phyloP scores from a whole-genome alignment of 257 asterid genomes.

The Solanum lignicaule region DNA sequence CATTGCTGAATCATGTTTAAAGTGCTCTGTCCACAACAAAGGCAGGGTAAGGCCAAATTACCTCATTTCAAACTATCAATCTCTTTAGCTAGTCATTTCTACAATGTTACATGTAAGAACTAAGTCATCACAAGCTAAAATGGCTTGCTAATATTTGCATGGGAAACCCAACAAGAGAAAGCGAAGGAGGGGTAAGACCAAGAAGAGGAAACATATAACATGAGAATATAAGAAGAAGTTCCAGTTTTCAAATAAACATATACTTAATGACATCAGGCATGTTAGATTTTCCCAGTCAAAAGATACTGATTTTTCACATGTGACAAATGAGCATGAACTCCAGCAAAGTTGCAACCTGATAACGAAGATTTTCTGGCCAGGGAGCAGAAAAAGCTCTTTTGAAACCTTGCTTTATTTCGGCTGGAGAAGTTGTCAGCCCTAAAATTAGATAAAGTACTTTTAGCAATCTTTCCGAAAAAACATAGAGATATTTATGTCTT shows the following conservation, averaged over 20 bases:
- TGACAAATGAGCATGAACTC: background rate
- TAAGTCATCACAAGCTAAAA: background rate
- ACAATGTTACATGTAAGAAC: background rate
- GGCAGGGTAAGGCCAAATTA: background rate
- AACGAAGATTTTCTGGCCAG: slow-evolving; percentile 91
- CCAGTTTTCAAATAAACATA: background rate
- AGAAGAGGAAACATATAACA: background rate
- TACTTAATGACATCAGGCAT: background rate
- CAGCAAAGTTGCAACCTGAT: slow-evolving; percentile 36
- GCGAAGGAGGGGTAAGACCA: background rate
- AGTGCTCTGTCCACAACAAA: background rate
- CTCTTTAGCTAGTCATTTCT: background rate
- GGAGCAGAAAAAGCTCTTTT: slow-evolving; percentile 77
- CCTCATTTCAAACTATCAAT: background rate
- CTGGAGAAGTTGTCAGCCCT: slow-evolving; percentile 55
- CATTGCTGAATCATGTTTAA: background rate
- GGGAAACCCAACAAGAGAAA: background rate
- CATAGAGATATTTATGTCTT: background rate
- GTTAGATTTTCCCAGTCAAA: background rate
- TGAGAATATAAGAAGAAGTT: background rate
- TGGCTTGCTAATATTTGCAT: background rate
- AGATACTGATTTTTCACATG: background rate
- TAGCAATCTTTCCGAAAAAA: background rate
- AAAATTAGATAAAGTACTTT: background rate
- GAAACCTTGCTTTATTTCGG: slow-evolving; percentile 86